Base-by-base conservation (phyloP, 768 basidiomycete species). In the Mycena sanguinolenta region DNA sequence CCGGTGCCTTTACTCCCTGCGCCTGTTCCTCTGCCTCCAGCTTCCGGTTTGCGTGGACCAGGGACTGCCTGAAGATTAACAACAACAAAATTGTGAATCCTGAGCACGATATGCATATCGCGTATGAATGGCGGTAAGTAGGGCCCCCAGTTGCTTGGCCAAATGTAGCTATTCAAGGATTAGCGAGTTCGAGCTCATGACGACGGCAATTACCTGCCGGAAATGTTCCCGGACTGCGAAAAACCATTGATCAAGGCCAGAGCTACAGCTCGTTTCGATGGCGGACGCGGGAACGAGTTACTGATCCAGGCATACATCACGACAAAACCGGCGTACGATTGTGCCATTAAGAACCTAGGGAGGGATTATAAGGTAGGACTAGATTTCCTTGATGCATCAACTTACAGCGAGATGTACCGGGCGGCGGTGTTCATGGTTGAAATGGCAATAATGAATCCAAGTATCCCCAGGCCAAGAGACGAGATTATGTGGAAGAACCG, bases 191-290 rank as follows among this genome's bases (percentile, higher is more conserved):
- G 42, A 27, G 58, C 36, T 49, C 53, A 54, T 62, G 62, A 39
- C 58, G 27, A 69, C 32, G 32, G 60, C 30, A 17, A 8, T 32
- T 38, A 46, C 39, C 21, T 89, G 89, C 82, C 82, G 95, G 10
- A 39, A 39, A 39, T 39, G 16, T 17, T 39, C 13, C 39, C 10
- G 13, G 13, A 6, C 25, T 46, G 14, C 23, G 49, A 50, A 79
- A 93, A 92, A 30, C 91, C 89, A 79, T 95, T 94, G 77, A 95
- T 88, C 74, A 92, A 82, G 14, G 93, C 95, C 68, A 96, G 84
- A 9, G 93, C 69, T 16, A 65, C 69, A 49, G 95, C 93, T 13
- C 95, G 90, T 80, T 95, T 95, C 46, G 93, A 90, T 8, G 94
- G 86, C 28, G 95, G 92, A 23, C 88, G 88, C 30, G 94, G 89